phyloP scores from a whole-genome alignment of 257 asterid species.

The Ligustrum vulgare region DNA sequence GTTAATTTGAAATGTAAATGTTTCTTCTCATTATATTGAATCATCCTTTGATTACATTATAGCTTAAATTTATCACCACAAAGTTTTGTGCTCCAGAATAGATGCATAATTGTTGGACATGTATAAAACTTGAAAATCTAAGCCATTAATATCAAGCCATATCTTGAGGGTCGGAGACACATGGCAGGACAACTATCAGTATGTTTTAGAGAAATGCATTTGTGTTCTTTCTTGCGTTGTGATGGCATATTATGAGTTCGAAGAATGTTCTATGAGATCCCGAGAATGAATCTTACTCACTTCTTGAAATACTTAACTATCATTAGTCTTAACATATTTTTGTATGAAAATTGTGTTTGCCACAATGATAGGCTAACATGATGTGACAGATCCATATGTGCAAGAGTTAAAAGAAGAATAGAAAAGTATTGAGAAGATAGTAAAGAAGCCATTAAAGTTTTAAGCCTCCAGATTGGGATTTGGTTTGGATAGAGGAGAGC shows the following conservation, averaged over 20 bases:
- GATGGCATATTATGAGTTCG: neutral
- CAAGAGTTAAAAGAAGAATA: conserved; percentile 13
- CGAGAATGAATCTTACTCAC: neutral
- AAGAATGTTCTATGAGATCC: neutral
- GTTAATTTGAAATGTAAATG: neutral
- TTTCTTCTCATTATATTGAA: neutral
- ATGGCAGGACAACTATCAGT: neutral
- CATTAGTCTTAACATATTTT: neutral
- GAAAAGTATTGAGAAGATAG: neutral
- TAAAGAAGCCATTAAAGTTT: neutral
- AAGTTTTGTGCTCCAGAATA: neutral
- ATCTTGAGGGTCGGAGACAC: neutral
- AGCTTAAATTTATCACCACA: neutral
- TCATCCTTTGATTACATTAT: neutral
- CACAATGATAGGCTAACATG: neutral
- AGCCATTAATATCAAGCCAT: neutral
- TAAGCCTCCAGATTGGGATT: neutral
- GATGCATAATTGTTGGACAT: neutral
- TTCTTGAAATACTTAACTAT: conserved; percentile 3
- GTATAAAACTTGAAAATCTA: neutral
- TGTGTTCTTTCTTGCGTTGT: neutral
- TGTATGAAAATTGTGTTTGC: conserved; percentile 1
- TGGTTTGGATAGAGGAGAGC: neutral
- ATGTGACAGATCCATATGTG: conserved; percentile 80
- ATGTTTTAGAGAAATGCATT: neutral